Base-by-base conservation (phyloP, 257 asterid genomes). In the Vinca minor region DNA sequence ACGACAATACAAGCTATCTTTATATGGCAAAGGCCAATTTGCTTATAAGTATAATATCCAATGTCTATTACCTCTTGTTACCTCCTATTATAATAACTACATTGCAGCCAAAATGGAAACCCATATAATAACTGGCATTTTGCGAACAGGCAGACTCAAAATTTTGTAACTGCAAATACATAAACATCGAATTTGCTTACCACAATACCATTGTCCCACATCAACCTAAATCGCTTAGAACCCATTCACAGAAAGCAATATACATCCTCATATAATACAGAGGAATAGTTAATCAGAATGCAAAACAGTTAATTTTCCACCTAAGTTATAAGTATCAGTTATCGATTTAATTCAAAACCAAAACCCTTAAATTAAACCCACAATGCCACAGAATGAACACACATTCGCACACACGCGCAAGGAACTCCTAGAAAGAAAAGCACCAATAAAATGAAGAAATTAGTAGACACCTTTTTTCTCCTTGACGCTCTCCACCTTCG, bases 401-500 rank as follows among this genome's bases (percentile, higher is more conserved):
- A 52, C 35, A 26, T 8, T n/a, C 14, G 10, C 57, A 25, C 57
- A 50, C 17, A 42, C 3, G 47, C 18, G 18, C 17, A 42, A 4
- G 4, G 4, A 49, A 7, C 60, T 54, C 59, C 4, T 28, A 34
- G 3, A 54, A 54, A 18, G 29, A 8, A 54, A 34, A 55, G 2
- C 8, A 15, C 3, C 5, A 3, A 1, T 29, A 31, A 31, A 17
- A 46, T 2, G 10, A 55, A 55, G 20, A 56, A 15, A 10, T 15
- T 26, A 28, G 59, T 10, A 1, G 8, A 13, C n/a, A n/a, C 21
- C 39, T 48, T 15, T 32, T 23, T 34, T 38, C 34, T 57, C 28
- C 45, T 59, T 65, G 44, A 64, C 70, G 14, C 53, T 64, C 61
- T 28, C 67, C 68, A 77, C 79, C 68, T 71, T 77, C 54, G 65